Evolutionary conservation across 495 filamentous ascomycete genomes (phyloP).

Genomic region (Physcia stellaris): DNA sequence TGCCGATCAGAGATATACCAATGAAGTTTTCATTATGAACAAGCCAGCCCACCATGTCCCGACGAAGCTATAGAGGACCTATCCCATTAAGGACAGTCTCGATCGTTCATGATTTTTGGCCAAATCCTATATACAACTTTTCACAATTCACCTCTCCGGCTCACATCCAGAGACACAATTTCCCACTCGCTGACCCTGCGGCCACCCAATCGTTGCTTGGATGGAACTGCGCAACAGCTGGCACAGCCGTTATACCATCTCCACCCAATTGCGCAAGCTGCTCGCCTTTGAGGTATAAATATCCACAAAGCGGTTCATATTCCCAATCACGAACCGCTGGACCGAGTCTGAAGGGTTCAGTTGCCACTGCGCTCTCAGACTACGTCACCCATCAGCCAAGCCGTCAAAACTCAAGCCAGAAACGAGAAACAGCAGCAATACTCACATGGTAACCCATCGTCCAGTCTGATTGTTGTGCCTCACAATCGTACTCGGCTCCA

Average conservation of each 20-base stretch:
- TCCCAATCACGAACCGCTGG: constrained; percentile 82
- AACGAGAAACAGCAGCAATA: constrained; percentile 4
- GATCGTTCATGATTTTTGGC: too few relatives aligned
- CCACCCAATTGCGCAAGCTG: constrained; percentile 84
- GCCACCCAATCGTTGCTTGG: constrained; percentile 82
- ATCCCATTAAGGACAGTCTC: too few relatives aligned
- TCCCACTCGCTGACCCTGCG: constrained; percentile 84
- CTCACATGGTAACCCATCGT: constrained; percentile 59
- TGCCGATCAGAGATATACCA: too few relatives aligned
- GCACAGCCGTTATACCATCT: constrained; percentile 84
- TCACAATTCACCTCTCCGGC: constrained; percentile 1
- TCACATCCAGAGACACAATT: constrained; percentile 83
- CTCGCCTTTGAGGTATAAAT: constrained; percentile 65
- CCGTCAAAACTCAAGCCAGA: too few relatives aligned
- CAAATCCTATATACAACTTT: too few relatives aligned
- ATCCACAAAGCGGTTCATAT: constrained; percentile 97
- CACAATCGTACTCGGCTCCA: constrained; percentile 55
- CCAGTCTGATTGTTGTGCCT: constrained; percentile 95
- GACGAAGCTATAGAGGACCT: too few relatives aligned
- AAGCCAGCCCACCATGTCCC: too few relatives aligned
- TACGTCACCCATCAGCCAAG: too few relatives aligned
- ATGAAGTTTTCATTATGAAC: too few relatives aligned
- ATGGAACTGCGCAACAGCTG: constrained; percentile 84
- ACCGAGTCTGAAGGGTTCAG: constrained; percentile 56
- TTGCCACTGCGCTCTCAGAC: constrained; percentile 91